Evolutionary conservation across 179 eudicot species (phyloP), one percentile per base, ranked within the genome.

Genomic region (Silene noctiflora): DNA sequence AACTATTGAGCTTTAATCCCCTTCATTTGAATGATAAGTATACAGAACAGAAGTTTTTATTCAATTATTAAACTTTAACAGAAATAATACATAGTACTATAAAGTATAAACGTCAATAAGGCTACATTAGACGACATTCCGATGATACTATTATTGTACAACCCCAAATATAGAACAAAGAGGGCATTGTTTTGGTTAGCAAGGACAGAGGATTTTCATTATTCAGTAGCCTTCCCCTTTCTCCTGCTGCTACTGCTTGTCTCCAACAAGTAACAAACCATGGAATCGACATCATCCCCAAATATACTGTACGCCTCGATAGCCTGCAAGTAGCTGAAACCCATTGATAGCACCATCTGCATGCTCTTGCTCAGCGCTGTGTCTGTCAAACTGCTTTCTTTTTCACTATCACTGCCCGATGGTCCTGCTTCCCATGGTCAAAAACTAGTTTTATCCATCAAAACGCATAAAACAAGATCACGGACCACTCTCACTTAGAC

Each of bases 281-380:
- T 87, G 42, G 99, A 93, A 79, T 95, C 99, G 9, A 91, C 91
- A 75, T 95, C 97, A 3, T 95, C 99, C 29, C 99, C 98, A 62
- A 95, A 95, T 78, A 95, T 86, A 81, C 89, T 91, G 84, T 91
- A 91, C 13, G 99, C 99, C 77, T 95, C 98, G 1, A 93, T 78
- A 17, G 79, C 98, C 83, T 93, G 99, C 83, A 93, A 44, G 79
- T 95, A 93, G 84, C 92, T 87, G 87, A 95, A 95, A 6, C 98
- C 99, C 99, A 93, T 95, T 13, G 99, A 89, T 56, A 95, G 82
- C 82, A 91, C 86, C 75, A 89, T 69, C 89, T 90, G 92, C 90
- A 95, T 88, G 84, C 94, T 86, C 85, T 83, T 83, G 83, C 84
- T 92, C 20, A 88, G 77, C 46, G 78, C 87, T 2, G 76, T 64